Conservation (phyloP, 768 basidiomycete genomes). For the Lentinus tigrinus region DNA sequence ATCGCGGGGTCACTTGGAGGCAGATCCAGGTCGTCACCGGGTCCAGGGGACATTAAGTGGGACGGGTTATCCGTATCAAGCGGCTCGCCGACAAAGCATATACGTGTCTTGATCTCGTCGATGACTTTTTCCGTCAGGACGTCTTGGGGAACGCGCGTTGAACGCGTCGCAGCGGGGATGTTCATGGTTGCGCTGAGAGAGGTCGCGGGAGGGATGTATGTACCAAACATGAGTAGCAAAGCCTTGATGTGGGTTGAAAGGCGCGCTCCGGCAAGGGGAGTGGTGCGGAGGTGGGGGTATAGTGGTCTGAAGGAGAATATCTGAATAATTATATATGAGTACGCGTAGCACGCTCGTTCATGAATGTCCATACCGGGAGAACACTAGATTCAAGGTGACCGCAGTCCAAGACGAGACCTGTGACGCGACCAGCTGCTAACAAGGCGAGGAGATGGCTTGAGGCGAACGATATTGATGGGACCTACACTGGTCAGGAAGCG, state of each 20-base stretch:
- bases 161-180: conserved; percentile 59
- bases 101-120: conserved; percentile 88
- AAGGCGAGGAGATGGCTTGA: conserved; percentile 85
- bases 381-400: conserved; percentile 89
- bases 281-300: conserved; percentile 78
- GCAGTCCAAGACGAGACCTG: conserved; percentile 90
- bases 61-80: conserved; percentile 35
- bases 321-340: conserved; percentile 39
- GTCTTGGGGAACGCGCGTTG: conserved; percentile 72
- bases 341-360: not conserved
- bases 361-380: conserved; percentile 64
- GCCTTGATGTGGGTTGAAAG: conserved; percentile 77
- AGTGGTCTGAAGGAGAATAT: conserved; percentile 89
- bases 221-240: conserved; percentile 80
- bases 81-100: conserved; percentile 79
- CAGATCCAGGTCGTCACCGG: conserved; percentile 42
- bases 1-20: conserved; percentile 54
- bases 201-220: conserved; percentile 79
- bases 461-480: conserved; percentile 92
- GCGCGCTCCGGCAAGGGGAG: conserved; percentile 84
- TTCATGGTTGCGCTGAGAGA: conserved; percentile 65
- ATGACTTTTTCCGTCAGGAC: conserved; percentile 78
- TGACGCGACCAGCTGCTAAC: conserved; percentile 83
- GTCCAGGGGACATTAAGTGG: conserved; percentile 27
- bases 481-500: conserved; percentile 42